A percentile compares a stretch with the other conserved stretches of the same genome.
Evolutionary conservation across 257 asterid species (phyloP).

Genomic region (Nicotiana knightiana): DNA sequence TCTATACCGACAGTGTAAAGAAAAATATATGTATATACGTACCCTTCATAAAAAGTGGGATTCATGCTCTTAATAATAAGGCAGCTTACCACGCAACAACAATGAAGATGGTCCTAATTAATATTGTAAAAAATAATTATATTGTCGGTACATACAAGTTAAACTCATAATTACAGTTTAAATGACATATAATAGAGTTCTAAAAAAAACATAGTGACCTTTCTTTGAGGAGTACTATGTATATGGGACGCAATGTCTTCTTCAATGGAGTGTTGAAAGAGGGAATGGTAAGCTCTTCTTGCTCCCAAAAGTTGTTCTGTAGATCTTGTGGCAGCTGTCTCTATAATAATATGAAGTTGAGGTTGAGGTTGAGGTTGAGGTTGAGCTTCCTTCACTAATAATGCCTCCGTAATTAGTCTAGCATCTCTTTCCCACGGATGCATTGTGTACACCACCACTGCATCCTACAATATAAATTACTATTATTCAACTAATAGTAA

Average conservation of each 20-base stretch:
- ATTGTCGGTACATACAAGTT: neutral
- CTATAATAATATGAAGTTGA: constrained; percentile 37
- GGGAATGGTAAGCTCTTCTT: constrained; percentile 75
- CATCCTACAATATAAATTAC: constrained; percentile 35
- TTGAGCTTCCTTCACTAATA: constrained; percentile 30
- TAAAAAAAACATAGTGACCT: constrained; percentile 17
- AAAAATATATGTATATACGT: too few species aligned
- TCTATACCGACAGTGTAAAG: too few species aligned
- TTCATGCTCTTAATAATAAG: too few species aligned
- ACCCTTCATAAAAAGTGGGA: too few species aligned
- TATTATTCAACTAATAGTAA: neutral
- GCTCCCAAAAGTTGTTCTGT: constrained; percentile 73
- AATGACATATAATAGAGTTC: too few species aligned
- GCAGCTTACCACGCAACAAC: too few species aligned
- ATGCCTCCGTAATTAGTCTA: constrained; percentile 46
- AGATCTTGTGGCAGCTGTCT: constrained; percentile 57
- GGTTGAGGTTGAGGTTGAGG: constrained; percentile 29
- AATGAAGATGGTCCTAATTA: too few species aligned
- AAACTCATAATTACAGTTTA: too few species aligned
- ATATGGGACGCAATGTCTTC: constrained; percentile 65
- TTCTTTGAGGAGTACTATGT: constrained; percentile 27
- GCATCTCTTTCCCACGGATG: constrained; percentile 95
- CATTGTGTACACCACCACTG: constrained; percentile 69
- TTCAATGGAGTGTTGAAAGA: constrained; percentile 58
- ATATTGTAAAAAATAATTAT: too few species aligned